Evolutionary conservation across 257 asterid genomes (phyloP), one percentile per base, ranked within the genome.

Genomic region (Solanum piurae): DNA sequence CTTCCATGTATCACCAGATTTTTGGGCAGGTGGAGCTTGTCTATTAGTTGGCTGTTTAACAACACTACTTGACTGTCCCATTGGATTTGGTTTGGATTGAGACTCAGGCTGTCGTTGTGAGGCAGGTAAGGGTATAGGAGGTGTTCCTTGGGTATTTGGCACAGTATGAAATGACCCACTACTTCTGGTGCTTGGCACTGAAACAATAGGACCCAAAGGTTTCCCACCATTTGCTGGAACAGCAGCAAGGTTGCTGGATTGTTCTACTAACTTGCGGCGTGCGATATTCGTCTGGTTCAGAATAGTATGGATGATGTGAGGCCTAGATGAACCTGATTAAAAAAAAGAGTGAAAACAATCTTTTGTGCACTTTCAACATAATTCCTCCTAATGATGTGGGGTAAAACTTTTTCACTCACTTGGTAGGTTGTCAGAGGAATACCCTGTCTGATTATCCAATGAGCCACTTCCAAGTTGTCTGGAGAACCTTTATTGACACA

Each of bases 131-230:
- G 93, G 90, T 49, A 83, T 21, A 42, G 93, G 93, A 55, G 94
- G 87, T 75, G 85, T 85, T 88, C 89, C 90, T 87, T 91, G 91
- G 25, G 38, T 83, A 46, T 55, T 90, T 33, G 97, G 94, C 42
- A 92, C 90, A 27, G 95, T 98, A 20, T 95, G 94, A 90, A 94
- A 96, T 12, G 99, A 95, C 13, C 99, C 99, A 60, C 99, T 97
- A 83, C 98, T 94, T 89, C 96, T 91, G 80, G 91, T 87, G 90
- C 92, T 93, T 68, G 95, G 98, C 85, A 91, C 91, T 86, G 92
- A 36, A 88, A 58, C 36, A 83, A 62, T 14, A n/a, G 89, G 88
- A 87, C 71, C 92, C 52, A 83, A 37, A 34, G 93, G 91, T 2
- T 29, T 31, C 76, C 86, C 88, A 25, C 14, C 84, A 49, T 85